Evolutionary conservation across 177 flowering plant genomes (phyloP).

Genomic region (Vitis hybrid): DNA sequence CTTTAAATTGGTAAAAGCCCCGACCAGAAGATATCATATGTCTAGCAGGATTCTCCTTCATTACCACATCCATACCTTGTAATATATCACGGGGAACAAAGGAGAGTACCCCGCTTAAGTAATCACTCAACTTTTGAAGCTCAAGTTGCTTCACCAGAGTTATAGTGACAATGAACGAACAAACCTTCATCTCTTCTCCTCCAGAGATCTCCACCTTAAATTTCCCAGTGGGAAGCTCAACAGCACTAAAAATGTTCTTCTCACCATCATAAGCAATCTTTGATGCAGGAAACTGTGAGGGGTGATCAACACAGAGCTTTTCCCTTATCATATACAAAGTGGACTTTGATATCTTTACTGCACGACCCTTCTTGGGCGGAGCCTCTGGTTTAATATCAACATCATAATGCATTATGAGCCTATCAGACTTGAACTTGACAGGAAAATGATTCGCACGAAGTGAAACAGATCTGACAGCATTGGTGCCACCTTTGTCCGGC

Average conservation of each 20-base stretch:
- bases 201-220: conserved; percentile 42
- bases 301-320: conserved; percentile 37
- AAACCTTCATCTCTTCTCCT: conserved; percentile 33
- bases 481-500: conserved; percentile 53
- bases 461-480: conserved; percentile 4
- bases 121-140: conserved; percentile 45
- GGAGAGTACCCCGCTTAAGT: conserved; percentile 29
- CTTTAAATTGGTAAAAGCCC: conserved; percentile 31
- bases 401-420: conserved; percentile 48
- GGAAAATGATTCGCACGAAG: conserved; percentile 63
- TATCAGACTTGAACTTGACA: conserved; percentile 33
- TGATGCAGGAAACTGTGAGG: conserved; percentile 28
- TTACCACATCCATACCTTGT: conserved; percentile 69
- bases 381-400: conserved; percentile 40
- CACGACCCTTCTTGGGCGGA: conserved; percentile 21
- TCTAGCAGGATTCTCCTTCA: conserved; percentile 65
- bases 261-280: conserved; percentile 65
- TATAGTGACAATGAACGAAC: conserved; percentile 31
- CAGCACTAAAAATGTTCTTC: conserved; percentile 61
- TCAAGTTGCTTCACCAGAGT: conserved; percentile 43
- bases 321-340: conserved; percentile 30
- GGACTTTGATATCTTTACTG: conserved; percentile 35
- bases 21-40: conserved; percentile 40
- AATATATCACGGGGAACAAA: conserved; percentile 53
- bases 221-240: conserved; percentile 41